phyloP scores from a whole-genome alignment of 179 eudicot species.

The Silene vulgaris region DNA sequence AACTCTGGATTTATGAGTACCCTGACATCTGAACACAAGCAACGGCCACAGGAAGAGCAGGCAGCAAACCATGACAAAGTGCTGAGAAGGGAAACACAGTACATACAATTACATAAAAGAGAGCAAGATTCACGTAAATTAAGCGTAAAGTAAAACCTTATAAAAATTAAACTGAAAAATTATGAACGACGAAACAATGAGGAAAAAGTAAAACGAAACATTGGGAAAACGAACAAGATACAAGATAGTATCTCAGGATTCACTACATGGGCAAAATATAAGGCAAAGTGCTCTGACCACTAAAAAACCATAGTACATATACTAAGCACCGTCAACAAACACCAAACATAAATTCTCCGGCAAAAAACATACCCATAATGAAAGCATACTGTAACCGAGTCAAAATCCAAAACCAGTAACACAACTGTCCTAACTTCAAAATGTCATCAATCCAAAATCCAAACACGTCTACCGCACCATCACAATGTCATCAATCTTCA shows the following conservation, averaged over 20 bases:
- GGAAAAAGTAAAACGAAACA: background rate
- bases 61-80: background rate
- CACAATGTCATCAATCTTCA: constrained; percentile 98
- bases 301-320: background rate
- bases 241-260: background rate
- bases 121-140: too few relatives aligned
- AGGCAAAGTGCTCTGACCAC: background rate
- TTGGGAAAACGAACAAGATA: background rate
- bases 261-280: background rate
- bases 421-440: background rate
- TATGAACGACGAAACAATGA: too few relatives aligned
- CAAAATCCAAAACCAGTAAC: constrained; percentile 2
- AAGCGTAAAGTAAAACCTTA: too few relatives aligned
- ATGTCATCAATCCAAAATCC: too few relatives aligned
- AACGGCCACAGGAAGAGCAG: background rate
- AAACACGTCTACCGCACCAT: constrained; percentile 79
- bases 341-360: constrained; percentile 1
- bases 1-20: too few relatives aligned
- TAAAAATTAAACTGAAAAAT: too few relatives aligned
- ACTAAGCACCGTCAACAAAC: background rate
- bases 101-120: too few relatives aligned
- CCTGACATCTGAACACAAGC: too few relatives aligned
- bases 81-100: too few relatives aligned
- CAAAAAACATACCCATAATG: background rate
- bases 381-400: background rate